Evolutionary conservation across 768 basidiomycete species (phyloP), one percentile per base, ranked within the genome.

Genomic region (Arthromyces matolae): DNA sequence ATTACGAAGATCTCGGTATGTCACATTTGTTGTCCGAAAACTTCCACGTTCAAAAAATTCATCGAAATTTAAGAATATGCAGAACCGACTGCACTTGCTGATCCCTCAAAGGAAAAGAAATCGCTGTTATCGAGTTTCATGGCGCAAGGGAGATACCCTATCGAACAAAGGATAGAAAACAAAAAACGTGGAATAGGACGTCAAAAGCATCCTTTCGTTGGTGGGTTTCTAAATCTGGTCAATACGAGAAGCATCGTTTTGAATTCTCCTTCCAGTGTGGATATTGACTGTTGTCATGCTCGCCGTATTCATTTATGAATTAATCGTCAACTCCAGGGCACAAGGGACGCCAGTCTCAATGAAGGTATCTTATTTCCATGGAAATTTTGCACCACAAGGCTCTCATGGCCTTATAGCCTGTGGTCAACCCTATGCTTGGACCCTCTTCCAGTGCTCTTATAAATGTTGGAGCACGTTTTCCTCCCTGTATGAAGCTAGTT

Each of bases 401-500:
- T n/a, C n/a, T n/a, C n/a, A n/a, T n/a, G n/a, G n/a, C n/a, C n/a
- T n/a, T n/a, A 16, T 48, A 91, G 85, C 90, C 90, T 18, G 75
- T 78, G 3, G 79, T 93, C 43, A 95, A 94, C 58, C 83, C 84
- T 4, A 91, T 95, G 90, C 73, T 98, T 14, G 95, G 95, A 2
- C 95, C 95, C 3, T 86, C 89, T 0, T 79, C 77, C 39, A 84
- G 83, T 37, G 91, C 86, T 2, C 71, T 98, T 12, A 90, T 97
- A 49, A 80, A 86, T 57, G 70, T 91, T 42, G 94, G 94, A 3
- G 93, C 95, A 19, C 87, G 95, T 22, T 96, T 93, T 61, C 89
- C 90, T 12, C 88, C 93, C 0, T 95, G 93, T 57, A 94, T 94
- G 89, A 93, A 92, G 61, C 55, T 64, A 5, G 81, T 93, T 6